Evolutionary conservation across 2,329 filamentous ascomycete species (phyloP).

Genomic region (Fusarium sp.): DNA sequence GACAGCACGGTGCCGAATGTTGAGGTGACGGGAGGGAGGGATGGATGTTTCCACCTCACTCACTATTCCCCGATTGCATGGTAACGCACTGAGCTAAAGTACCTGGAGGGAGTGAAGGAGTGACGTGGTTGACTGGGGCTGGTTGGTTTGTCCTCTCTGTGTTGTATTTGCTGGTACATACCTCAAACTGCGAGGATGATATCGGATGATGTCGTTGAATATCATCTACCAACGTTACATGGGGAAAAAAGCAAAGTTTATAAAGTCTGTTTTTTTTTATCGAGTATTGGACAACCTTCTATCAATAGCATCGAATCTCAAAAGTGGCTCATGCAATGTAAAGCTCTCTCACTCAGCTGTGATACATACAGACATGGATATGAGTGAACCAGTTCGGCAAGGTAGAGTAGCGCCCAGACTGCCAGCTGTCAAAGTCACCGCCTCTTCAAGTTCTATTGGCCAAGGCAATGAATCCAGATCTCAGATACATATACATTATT

Average conservation of each 20-base stretch:
- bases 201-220: neutral
- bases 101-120: slow-evolving; percentile 25
- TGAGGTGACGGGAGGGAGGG: neutral
- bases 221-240: neutral
- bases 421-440: slow-evolving; percentile 33
- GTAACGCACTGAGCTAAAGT: slow-evolving; percentile 22
- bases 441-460: slow-evolving; percentile 22
- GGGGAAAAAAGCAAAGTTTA: neutral
- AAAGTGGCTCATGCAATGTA: slow-evolving; percentile 14
- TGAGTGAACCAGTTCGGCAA: slow-evolving; percentile 20
- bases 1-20: neutral
- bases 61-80: slow-evolving; percentile 33
- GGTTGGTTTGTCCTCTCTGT: slow-evolving; percentile 13
- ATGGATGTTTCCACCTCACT: slow-evolving; percentile 33
- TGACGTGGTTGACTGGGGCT: slow-evolving; percentile 38
- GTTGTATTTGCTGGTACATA: neutral
- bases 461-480: neutral
- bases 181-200: neutral
- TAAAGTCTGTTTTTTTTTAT: too few relatives aligned
- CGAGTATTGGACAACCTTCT: neutral
- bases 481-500: slow-evolving; percentile 12
- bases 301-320: neutral
- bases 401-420: slow-evolving; percentile 23
- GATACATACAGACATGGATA: neutral
- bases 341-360: neutral